Conservation (phyloP, 371 early-diverging fungal species). For the Actinomortierella wolfii region DNA sequence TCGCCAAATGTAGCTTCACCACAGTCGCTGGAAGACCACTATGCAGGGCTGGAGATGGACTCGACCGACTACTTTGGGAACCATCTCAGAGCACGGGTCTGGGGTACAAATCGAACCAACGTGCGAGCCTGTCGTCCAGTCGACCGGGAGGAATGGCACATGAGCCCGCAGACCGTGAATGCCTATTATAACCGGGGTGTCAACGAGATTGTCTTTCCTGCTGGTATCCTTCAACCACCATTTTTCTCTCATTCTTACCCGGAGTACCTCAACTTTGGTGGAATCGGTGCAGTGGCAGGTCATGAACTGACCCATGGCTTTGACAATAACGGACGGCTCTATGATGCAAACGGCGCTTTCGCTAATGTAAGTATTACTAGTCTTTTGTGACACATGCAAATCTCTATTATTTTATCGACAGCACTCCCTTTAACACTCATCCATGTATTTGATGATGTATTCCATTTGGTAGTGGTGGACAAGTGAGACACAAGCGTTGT, state of each 20-base stretch:
- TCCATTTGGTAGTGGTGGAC: slow-evolving; percentile 68
- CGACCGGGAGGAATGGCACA: slow-evolving; percentile 54
- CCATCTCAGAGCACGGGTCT: slow-evolving; percentile 36
- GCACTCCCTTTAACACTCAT: not conserved
- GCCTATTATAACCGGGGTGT: slow-evolving; percentile 60
- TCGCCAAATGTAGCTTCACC: slow-evolving; percentile 55
- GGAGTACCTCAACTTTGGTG: slow-evolving; percentile 62
- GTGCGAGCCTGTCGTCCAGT: slow-evolving; percentile 45
- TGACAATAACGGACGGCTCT: slow-evolving; percentile 61
- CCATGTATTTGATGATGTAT: not conserved
- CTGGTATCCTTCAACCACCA: slow-evolving; percentile 60
- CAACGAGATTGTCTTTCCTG: slow-evolving; percentile 67
- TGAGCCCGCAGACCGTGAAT: slow-evolving; percentile 66
- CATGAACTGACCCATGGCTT: slow-evolving; percentile 71
- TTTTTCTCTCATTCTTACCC: slow-evolving; percentile 54
- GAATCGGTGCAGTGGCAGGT: slow-evolving; percentile 62
- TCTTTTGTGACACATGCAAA: too few relatives aligned
- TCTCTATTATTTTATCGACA: not conserved
- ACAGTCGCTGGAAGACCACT: slow-evolving; percentile 50
- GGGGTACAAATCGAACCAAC: slow-evolving; percentile 22
- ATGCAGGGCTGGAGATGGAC: slow-evolving; percentile 41
- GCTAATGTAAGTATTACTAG: slow-evolving; percentile 24
- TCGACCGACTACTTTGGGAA: slow-evolving; percentile 51
- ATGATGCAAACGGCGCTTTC: slow-evolving; percentile 50
- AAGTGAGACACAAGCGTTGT: slow-evolving; percentile 49